These are phyloP conservation scores for Diaporthe sp. DNA, from an alignment of 2,329 filamentous ascomycete genomes.

Conservation along the genomic window DNA sequence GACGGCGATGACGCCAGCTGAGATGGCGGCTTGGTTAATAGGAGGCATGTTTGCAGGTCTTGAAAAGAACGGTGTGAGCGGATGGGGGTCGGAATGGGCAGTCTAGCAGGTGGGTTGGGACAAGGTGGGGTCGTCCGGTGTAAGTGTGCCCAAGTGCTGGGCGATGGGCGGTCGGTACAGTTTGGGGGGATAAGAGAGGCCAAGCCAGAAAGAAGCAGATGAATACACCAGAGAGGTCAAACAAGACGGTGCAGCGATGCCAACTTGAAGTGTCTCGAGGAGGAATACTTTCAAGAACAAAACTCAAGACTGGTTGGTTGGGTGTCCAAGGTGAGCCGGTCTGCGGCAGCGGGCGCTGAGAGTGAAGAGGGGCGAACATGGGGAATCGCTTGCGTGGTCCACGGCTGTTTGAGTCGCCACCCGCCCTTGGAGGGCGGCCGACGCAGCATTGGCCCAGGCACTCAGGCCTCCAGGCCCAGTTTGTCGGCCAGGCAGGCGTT, in stretches of 20 bases:
- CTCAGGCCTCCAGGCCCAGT: conserved; percentile 14
- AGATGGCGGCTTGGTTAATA: conserved; percentile 68
- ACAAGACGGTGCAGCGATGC: not conserved
- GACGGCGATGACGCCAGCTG: conserved; percentile 71
- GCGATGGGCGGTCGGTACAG: not conserved
- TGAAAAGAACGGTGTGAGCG: conserved; percentile 4
- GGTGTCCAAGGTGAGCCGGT: not conserved
- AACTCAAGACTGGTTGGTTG: not conserved
- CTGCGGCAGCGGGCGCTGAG: not conserved
- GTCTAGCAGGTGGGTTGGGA: not conserved
- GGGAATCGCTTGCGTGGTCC: conserved; percentile 22
- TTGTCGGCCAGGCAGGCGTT: conserved; percentile 25
- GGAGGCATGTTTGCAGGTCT: conserved; percentile 60
- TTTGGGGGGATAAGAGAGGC: not conserved
- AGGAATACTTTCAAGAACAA: not conserved
- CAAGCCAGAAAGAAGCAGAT: not conserved
- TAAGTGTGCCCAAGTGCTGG: conserved; percentile 29
- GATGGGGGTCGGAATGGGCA: conserved; percentile 31
- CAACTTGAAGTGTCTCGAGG: conserved; percentile 14
- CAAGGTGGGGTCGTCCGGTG: conserved; percentile 36
- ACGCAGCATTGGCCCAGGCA: conserved; percentile 14
- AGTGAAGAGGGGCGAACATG: conserved; percentile 20
- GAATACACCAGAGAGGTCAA: not conserved
- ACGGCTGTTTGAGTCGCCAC: conserved; percentile 23
- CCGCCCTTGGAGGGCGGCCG: not conserved